Evolutionary conservation across 139 green algal species (phyloP), one percentile per base, ranked within the genome.

Genomic region (Tetradesmus lagerheimii): DNA sequence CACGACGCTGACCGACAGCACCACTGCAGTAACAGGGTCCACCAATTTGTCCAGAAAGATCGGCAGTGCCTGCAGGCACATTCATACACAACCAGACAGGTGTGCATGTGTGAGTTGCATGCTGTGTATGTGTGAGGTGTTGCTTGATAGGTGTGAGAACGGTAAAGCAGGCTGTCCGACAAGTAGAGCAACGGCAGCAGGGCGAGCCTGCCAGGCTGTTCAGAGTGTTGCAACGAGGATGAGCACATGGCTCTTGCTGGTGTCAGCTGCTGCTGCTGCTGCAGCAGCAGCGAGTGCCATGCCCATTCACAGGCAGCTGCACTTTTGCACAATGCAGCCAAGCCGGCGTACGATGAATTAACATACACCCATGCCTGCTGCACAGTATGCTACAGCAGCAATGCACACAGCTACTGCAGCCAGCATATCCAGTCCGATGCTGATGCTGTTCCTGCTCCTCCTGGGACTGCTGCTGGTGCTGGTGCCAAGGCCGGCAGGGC

Each of bases 21-120:
- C 25, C 43, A 98, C 91, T 37, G 96, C 96, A 29, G 96, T 94
- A 18, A 95, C 83, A 6, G 95, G 95, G 79, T 95, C 94, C 35
- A 94, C 92, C 47, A 98, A 87, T 1, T 92, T 89, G 91, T 98
- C 94, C 45, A 98, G 86, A 66, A 98, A 96, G 29, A 98, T 91
- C 0, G 96, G 96, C 57, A 98, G 93, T 8, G 96, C 94, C 94
- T 96, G 91, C 64, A 93, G 18, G 86, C 27, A 34, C 57, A 12
- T 12, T 20, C 47, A 62, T n/a, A n/a, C 47, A 62, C 47, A 62
- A 53, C 9, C 31, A 53, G 27, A 8, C 77, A 53, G 11, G 29
- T 64, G 38, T 38, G 23, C 77, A 53, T 37, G 29, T 64, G 38
- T 38, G 20, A 9, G 47, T 39, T 1, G 37, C 0, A 14, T 53